phyloP scores from a whole-genome alignment of 1,139 yeast genomes.

The Candida dubliniensis region DNA sequence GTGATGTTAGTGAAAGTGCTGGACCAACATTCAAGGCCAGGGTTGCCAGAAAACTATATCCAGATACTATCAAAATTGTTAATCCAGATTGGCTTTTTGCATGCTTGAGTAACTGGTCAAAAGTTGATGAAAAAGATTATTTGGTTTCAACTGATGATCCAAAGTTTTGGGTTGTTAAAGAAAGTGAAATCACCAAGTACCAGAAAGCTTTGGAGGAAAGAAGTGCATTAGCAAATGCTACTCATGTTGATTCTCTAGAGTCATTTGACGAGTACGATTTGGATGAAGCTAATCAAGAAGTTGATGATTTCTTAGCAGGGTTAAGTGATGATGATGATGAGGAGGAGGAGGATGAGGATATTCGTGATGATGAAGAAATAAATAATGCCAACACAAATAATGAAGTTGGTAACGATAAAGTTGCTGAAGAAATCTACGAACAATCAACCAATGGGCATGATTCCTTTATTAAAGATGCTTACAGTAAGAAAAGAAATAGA shows the following conservation, averaged over 20 bases:
- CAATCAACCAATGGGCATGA: conserved; percentile 17
- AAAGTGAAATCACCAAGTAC: conserved; percentile 46
- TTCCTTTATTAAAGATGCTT: conserved; percentile 28
- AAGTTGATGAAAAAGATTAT: conserved; percentile 63
- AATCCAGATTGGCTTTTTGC: conserved; percentile 91
- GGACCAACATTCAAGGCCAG: conserved; percentile 73
- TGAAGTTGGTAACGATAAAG: no score
- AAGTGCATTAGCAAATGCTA: conserved; percentile 15
- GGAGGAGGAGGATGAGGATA: conserved; percentile 15
- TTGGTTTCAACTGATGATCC: conserved; percentile 47
- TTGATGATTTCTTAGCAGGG: conserved; percentile 60
- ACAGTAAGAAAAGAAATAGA: conserved; percentile 1
- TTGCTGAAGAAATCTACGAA: conserved; percentile 11
- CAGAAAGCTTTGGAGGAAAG: conserved; percentile 30
- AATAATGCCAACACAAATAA: conserved; percentile 14
- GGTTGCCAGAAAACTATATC: conserved; percentile 61
- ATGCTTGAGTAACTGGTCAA: conserved; percentile 77
- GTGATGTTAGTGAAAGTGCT: conserved; percentile 58
- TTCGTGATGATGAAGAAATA: conserved; percentile 9
- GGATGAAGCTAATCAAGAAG: conserved; percentile 58
- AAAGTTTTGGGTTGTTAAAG: conserved; percentile 42
- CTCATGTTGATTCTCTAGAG: conserved; percentile 30
- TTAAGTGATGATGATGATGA: conserved; percentile 51
- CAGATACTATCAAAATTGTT: conserved; percentile 69
- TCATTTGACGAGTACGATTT: conserved; percentile 46